These are phyloP conservation scores for Solanum acaule DNA, from an alignment of 257 asterid species.

Conservation along the genomic window DNA sequence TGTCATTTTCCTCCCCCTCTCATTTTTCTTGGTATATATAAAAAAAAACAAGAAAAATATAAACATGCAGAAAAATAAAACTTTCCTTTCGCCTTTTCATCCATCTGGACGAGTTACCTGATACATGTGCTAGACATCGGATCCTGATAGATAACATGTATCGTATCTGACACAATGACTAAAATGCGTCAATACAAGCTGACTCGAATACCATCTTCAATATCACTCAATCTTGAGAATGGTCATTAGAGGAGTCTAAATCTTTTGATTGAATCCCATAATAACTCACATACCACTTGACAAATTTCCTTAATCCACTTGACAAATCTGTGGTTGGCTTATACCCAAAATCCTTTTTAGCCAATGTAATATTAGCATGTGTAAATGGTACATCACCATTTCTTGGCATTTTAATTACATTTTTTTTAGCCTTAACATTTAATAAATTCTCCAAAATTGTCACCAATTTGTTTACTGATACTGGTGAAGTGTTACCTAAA, in stretches of 20 bases:
- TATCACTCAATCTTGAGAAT: constrained; percentile 14
- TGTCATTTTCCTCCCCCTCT: neutral
- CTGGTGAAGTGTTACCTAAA: constrained; percentile 85
- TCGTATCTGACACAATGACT: neutral
- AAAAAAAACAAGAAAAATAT: neutral
- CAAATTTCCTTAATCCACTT: constrained; percentile 75
- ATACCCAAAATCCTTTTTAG: constrained; percentile 70
- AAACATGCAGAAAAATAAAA: neutral
- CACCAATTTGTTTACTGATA: constrained; percentile 82
- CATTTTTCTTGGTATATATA: neutral
- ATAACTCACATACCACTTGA: constrained; percentile 83
- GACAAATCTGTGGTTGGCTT: constrained; percentile 81
- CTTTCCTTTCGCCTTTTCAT: too few relatives aligned
- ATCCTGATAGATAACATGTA: neutral
- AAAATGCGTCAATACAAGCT: rapidly evolving
- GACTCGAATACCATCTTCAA: neutral
- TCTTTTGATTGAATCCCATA: constrained; percentile 75
- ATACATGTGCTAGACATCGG: neutral
- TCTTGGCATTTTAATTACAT: constrained; percentile 71
- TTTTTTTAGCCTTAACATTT: constrained; percentile 58
- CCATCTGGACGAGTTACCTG: too few relatives aligned
- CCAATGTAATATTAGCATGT: constrained; percentile 87
- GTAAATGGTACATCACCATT: constrained; percentile 99
- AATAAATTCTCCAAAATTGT: constrained; percentile 62
- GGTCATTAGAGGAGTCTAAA: constrained; percentile 6